phyloP scores from a whole-genome alignment of 352 stramenopile genomes.

The Aphanomyces stellatus region DNA sequence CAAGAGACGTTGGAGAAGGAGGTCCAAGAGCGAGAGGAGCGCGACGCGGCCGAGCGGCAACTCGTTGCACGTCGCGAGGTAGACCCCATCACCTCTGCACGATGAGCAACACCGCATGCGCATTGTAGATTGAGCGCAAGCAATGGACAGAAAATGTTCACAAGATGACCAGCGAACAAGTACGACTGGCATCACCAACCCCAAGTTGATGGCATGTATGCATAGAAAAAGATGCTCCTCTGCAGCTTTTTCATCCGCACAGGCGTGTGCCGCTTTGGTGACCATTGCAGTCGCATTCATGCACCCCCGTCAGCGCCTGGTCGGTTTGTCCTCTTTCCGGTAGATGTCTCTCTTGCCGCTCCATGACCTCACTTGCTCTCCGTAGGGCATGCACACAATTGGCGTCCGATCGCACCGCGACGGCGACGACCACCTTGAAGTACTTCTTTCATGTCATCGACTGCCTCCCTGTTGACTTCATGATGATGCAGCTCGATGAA shows the following conservation, averaged over 20 bases:
- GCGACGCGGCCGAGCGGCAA: not conserved
- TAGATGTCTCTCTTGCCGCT: not conserved
- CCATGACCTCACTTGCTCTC: not conserved
- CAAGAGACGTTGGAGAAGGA: conserved; percentile 23
- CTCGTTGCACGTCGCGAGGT: not conserved
- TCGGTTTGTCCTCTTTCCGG: conserved; percentile 9
- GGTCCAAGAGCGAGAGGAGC: not conserved
- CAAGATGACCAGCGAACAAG: conserved; percentile 20
- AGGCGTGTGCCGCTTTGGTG: conserved; percentile 14
- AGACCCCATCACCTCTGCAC: no score
- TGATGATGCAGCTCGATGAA: not conserved
- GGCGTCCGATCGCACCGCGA: conserved; percentile 1
- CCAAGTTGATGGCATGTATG: not conserved
- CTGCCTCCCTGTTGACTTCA: not conserved
- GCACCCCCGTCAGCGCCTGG: not conserved
- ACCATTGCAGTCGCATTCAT: conserved; percentile 12
- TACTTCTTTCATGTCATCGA: not conserved
- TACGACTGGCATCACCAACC: not conserved
- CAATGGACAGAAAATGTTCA: conserved; percentile 26
- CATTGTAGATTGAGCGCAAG: conserved; percentile 24
- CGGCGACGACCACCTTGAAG: conserved; percentile 4
- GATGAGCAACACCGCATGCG: no score
- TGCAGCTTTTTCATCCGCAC: conserved; percentile 5
- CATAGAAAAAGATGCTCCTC: not conserved
- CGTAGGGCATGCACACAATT: conserved; percentile 15